Evolutionary conservation across 305 asterid genomes (phyloP).

Genomic region (Solanum hybrid): DNA sequence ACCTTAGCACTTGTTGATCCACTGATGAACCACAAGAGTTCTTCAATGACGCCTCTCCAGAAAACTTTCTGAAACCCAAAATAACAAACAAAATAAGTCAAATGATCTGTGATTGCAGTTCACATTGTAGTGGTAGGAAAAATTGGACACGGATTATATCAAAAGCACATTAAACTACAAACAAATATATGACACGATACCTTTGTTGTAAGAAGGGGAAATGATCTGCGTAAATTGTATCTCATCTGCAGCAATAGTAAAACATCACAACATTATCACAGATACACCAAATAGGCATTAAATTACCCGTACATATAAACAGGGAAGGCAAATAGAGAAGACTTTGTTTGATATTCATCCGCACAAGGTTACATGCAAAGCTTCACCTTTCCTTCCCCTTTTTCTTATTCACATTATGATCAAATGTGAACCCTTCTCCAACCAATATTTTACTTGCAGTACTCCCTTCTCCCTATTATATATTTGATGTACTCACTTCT

Average conservation of each 20-base stretch:
- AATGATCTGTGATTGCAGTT: background rate
- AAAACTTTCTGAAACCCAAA: constrained; percentile 52
- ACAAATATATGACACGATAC: background rate
- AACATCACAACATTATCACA: background rate
- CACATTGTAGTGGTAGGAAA: background rate
- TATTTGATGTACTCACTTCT: constrained; percentile 64
- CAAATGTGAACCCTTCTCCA: background rate
- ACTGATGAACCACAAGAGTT: constrained; percentile 95
- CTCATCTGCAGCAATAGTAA: background rate
- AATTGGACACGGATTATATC: background rate
- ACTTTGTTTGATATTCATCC: background rate
- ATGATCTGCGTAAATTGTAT: background rate
- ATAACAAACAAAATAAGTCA: constrained; percentile 1
- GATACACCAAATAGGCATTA: background rate
- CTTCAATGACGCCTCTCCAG: constrained; percentile 97
- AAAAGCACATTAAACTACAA: background rate
- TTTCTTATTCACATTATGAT: background rate
- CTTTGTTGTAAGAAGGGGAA: constrained; percentile 6
- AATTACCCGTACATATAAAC: background rate
- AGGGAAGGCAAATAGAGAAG: background rate
- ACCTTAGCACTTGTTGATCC: constrained; percentile 97
- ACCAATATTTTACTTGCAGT: background rate
- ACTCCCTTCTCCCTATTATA: background rate
- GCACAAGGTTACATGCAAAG: background rate
- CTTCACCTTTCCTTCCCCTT: background rate